Evolutionary conservation across 208 protist species (phyloP), one percentile per base, ranked within the genome.

Genomic region (Spongospora subterranea): DNA sequence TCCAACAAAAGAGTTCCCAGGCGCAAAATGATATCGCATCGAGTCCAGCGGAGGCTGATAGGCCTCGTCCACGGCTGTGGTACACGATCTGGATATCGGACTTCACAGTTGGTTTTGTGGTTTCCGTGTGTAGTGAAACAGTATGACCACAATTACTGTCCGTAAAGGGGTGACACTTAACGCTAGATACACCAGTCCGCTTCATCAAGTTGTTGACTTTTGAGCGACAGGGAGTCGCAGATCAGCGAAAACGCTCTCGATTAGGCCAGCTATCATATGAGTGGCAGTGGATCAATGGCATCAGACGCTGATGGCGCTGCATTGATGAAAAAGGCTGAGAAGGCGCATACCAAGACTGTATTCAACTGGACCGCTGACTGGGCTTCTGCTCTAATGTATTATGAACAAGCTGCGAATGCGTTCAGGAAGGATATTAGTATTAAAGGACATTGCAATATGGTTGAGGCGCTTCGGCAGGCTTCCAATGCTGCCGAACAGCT

Each of bases 401-500:
- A 82, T 82, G 71, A 82, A n/a, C 35, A 82, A n/a, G 71, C 71
- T 13, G 71, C 71, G 17, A 82, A 82, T n/a, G 35, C n/a, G 17
- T 82, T 39, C 71, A 82, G 35, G 71, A 82, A 82, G n/a, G 71
- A 82, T 35, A n/a, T n/a, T 13, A 35, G 71, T 43, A 13, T n/a
- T 13, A 35, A n/a, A 20, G 6, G 35, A 6, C 40, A 45, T 6
- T 40, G 17, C 6, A 35, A 45, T 20, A 13, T 17, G 6, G 71
- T 82, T 82, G 40, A 35, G 13, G 71, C 71, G 17, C n/a, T 82
- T 6, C n/a, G 40, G 17, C 35, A 43, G 35, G 71, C 71, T 6
- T 35, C 71, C 35, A 45, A 45, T 20, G 71, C 71, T 20, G n/a
- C 71, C 17, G 71, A 82, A n/a, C 17, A 82, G n/a, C n/a, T 43